phyloP scores from a whole-genome alignment of 2,329 filamentous ascomycete genomes.

The Alternaria brassicae region DNA sequence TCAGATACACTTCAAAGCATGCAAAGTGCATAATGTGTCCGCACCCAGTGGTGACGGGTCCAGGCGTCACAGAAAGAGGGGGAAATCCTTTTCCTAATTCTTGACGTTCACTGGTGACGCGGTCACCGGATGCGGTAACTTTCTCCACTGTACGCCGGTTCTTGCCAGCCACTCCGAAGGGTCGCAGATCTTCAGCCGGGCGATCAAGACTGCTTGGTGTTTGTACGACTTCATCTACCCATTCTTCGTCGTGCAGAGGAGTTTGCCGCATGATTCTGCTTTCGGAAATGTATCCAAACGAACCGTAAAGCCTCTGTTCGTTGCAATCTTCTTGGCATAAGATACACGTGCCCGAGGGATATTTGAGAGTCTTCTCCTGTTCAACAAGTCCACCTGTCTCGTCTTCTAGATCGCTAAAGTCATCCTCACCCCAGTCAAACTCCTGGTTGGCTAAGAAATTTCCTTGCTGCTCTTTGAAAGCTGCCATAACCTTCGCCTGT shows the following conservation, averaged over 20 bases:
- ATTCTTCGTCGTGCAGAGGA: constrained; percentile 79
- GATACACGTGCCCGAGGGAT: constrained; percentile 91
- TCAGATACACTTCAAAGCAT: constrained; percentile 92
- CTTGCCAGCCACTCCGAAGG: constrained; percentile 88
- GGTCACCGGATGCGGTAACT: constrained; percentile 73
- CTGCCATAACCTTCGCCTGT: constrained; percentile 94
- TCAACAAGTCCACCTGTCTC: constrained; percentile 64
- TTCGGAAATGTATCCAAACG: constrained; percentile 87
- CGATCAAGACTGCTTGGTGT: constrained; percentile 84
- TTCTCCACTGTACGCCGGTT: constrained; percentile 82
- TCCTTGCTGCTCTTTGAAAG: constrained; percentile 97
- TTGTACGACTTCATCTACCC: constrained; percentile 80
- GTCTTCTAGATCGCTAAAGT: constrained; percentile 76
- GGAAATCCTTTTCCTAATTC: constrained; percentile 90
- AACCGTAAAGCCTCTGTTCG: constrained; percentile 86
- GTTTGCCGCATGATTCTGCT: constrained; percentile 89
- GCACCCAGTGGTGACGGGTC: constrained; percentile 87
- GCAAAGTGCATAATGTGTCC: constrained; percentile 98
- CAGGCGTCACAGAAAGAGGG: constrained; percentile 68
- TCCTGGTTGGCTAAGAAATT: constrained; percentile 90
- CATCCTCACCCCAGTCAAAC: constrained; percentile 87
- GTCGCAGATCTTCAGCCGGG: constrained; percentile 80
- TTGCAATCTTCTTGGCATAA: constrained; percentile 96
- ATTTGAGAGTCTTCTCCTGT: constrained; percentile 82
- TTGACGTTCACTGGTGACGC: constrained; percentile 76